These are phyloP conservation scores for Pyrus betulifolia DNA, from an alignment of 306 rosid species.

Conservation along the genomic window DNA sequence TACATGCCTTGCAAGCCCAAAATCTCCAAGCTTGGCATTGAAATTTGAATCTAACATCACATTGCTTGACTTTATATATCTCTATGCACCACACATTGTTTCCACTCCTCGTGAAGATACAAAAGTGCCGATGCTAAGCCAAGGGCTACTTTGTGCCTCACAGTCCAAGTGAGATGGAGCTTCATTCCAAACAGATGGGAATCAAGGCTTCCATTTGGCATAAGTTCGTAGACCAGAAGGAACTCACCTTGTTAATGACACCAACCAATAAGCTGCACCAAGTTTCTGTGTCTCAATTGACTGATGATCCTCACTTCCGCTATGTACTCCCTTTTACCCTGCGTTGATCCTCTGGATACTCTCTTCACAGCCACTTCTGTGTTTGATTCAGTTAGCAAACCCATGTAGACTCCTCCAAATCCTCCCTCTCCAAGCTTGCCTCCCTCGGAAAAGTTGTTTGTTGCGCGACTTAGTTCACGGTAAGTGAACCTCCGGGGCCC, in stretches of 20 bases:
- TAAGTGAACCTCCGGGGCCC: conserved; percentile 59
- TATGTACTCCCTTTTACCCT: conserved; percentile 61
- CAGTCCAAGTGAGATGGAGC: conserved; percentile 33
- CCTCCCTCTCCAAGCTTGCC: conserved; percentile 80
- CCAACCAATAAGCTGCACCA: conserved; percentile 80
- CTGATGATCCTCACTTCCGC: conserved; percentile 71
- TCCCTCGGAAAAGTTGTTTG: conserved; percentile 31
- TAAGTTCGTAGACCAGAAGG: conserved; percentile 58
- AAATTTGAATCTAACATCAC: conserved; percentile 60
- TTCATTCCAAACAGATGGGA: conserved; percentile 50
- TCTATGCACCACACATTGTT: conserved; percentile 75
- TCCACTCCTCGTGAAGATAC: conserved; percentile 80
- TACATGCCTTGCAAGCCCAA: conserved; percentile 64
- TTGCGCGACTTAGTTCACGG: conserved; percentile 40
- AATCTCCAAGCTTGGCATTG: conserved; percentile 73
- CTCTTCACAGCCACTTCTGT: conserved; percentile 59
- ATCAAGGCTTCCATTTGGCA: conserved; percentile 82
- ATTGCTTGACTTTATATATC: conserved; percentile 72
- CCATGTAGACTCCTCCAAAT: conserved; percentile 68
- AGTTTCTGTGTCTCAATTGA: conserved; percentile 55
- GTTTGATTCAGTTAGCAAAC: conserved; percentile 28
- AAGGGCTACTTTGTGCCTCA: conserved; percentile 51
- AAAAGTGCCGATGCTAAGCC: conserved; percentile 60
- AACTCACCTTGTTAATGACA: conserved; percentile 63
- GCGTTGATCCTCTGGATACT: conserved; percentile 63